Evolutionary conservation across 805 yeast genomes (phyloP), one percentile per base, ranked within the genome.

Genomic region (Wickerhamiella shivajii): DNA sequence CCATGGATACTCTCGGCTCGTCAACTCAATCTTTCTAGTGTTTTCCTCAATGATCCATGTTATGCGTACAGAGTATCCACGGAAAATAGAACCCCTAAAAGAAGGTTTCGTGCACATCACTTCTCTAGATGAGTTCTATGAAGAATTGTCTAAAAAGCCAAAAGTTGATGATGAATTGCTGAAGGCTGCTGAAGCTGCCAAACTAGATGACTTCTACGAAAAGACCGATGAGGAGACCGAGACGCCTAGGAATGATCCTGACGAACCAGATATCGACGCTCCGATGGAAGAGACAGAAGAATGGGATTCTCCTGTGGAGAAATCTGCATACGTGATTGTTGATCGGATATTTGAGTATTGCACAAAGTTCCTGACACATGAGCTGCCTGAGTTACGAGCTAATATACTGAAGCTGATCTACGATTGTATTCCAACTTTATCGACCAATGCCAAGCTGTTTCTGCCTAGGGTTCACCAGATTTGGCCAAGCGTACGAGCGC

Each of bases 1-100:
- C 47, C 94, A 85, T 55, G 92, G 87, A 0, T 87, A 87, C 51
- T 59, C 73, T 2, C 60, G 63, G 11, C 57, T 90, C 12, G 74
- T 80, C 34, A 74, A 74, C 38, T 80, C 81, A 1, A 74, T 81
- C 39, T 78, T 84, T 40, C 55, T 64, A 3, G 76, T 81, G 0
- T 81, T 85, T 22, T 24, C 33, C 5, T 35, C 50, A 3, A 22
- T 50, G 9, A 41, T 46, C 10, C 38, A 41, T 12, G 46, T 28
- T 23, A 22, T 36, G 14, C 19, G 24, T 11, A 18, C 11, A 4
- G 27, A 16, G n/a, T n/a, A 7, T 5, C 27, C 27, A 8, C 24
- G 18, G 10, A n/a, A 25, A 14, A 25, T 31, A 11, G 19, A 31
- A 25, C 29, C 29, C 18, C 11, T 19, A 10, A 18, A 11, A 8